A percentile compares a stretch with the other conserved stretches of the same genome.
Evolutionary conservation across 306 rosid genomes (phyloP).

Genomic region (Quercus mongolica): DNA sequence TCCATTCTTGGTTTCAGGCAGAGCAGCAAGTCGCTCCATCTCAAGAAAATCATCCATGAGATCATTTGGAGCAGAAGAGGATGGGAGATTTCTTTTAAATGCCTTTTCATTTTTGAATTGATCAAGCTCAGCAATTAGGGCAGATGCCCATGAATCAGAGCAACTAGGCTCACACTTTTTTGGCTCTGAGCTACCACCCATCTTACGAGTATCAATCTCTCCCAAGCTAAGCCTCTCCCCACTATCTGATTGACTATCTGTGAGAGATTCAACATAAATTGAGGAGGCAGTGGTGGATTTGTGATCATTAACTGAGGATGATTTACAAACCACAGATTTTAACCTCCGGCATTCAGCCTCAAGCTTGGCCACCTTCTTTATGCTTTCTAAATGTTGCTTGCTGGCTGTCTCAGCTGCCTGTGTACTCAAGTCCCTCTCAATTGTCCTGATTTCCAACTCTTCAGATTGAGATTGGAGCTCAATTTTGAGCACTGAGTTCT

Average conservation of each 20-base stretch:
- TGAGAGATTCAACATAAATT: constrained; percentile 62
- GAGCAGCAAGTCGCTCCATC: constrained; percentile 83
- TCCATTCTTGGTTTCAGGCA: constrained; percentile 49
- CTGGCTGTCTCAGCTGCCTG: constrained; percentile 93
- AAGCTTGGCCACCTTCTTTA: constrained; percentile 83
- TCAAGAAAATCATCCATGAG: constrained; percentile 99
- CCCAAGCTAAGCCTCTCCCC: constrained; percentile 48
- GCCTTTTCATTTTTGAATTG: constrained; percentile 75
- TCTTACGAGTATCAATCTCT: constrained; percentile 46
- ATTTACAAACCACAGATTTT: constrained; percentile 43
- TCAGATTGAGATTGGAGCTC: constrained; percentile 62
- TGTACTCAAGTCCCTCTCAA: constrained; percentile 93
- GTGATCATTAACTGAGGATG: constrained; percentile 44
- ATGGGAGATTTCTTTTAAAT: constrained; percentile 32
- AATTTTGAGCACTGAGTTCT: constrained; percentile 65
- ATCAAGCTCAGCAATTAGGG: constrained; percentile 74
- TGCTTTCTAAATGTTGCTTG: constrained; percentile 89
- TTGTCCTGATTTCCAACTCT: constrained; percentile 73
- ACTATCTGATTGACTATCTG: constrained; percentile 72
- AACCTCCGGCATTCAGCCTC: constrained; percentile 90
- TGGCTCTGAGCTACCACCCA: constrained; percentile 38
- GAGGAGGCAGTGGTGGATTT: constrained; percentile 63
- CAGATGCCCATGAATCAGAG: constrained; percentile 77
- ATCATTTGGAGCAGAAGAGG: constrained; percentile 57
- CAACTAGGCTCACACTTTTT: constrained; percentile 55